Base-by-base conservation (phyloP, 768 basidiomycete species). In the Leucocoprinus sp. region DNA sequence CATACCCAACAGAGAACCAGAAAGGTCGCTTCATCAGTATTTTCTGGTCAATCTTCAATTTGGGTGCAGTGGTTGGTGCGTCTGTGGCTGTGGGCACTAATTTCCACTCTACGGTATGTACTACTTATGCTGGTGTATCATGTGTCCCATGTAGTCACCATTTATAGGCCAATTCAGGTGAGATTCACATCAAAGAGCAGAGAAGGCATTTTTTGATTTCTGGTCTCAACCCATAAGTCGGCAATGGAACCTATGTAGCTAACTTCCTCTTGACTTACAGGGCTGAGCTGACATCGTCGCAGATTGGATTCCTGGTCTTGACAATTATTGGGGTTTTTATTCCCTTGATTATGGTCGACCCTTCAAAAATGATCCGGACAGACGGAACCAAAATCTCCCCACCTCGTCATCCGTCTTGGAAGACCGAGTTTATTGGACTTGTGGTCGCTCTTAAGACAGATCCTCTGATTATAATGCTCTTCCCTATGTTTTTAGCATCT, bases 21-120 rank as follows among this genome's bases (percentile, higher is more conserved):
- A 91, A 91, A 60, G 87, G 87, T 12, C 66, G 63, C 24, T 89
- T 73, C 62, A 87, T 91, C 42, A 80, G 74, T 31, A 76, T 87
- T 37, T 91, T 90, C 64, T 91, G 88, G 88, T 64, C 74, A 35
- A 84, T 90, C 50, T 91, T 92, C 67, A 89, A 90, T 54, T 50
- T 88, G 17, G 86, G 86, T 22, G 80, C 80, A 37, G 84, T 92
- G 37, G 78, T 91, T 37, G 87, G 88, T 23, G 76, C 84, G 4
- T 67, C 81, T 7, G 84, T 90, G 24, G 78, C 86, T 11, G 66
- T 90, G 28, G 89, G 76, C 0, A 66, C 76, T 53, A 89, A 88
- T 56, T 80, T 76, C 55, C 58, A 82, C 38, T 81, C 79, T 18
- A 66, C 59, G 56, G 84, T 81, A 52, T 23, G 72, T 63, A 37